Conservation (phyloP, 129 eudicot species). For the Solidago caesia region DNA sequence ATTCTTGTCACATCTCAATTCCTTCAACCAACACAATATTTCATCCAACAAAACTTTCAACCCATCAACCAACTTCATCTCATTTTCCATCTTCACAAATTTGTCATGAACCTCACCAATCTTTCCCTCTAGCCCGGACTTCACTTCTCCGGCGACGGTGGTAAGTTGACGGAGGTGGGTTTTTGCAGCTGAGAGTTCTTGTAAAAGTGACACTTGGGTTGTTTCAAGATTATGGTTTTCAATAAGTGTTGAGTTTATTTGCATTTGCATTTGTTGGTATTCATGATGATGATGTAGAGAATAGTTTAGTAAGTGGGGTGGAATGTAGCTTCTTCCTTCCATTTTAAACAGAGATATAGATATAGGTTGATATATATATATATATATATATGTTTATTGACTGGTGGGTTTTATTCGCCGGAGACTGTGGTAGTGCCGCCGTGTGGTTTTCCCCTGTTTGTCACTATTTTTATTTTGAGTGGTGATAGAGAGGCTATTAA, state of each 20-base stretch:
- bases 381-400: too few species aligned
- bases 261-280: not conserved
- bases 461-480: too few species aligned
- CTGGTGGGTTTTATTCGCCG: not conserved
- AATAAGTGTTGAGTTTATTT: not conserved
- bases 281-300: too few species aligned
- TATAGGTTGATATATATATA: too few species aligned
- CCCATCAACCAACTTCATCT: not conserved
- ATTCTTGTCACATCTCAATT: constrained; percentile 40
- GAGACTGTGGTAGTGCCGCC: too few species aligned
- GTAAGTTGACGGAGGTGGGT: not conserved
- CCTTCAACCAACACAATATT: not conserved
- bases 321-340: not conserved
- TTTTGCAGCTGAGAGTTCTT: not conserved
- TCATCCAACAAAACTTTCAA: not conserved
- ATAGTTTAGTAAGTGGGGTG: not conserved
- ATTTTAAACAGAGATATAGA: not conserved
- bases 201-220: not conserved
- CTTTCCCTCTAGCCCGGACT: not conserved
- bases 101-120: not conserved
- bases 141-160: not conserved
- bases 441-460: too few species aligned
- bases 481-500: too few species aligned
- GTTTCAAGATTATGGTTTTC: not conserved
- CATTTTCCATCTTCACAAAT: not conserved